A percentile compares a stretch with the other conserved stretches of the same genome.
Evolutionary conservation across 169 alveolate species (phyloP).

Genomic region (Cryptosporidium xiaoi): DNA sequence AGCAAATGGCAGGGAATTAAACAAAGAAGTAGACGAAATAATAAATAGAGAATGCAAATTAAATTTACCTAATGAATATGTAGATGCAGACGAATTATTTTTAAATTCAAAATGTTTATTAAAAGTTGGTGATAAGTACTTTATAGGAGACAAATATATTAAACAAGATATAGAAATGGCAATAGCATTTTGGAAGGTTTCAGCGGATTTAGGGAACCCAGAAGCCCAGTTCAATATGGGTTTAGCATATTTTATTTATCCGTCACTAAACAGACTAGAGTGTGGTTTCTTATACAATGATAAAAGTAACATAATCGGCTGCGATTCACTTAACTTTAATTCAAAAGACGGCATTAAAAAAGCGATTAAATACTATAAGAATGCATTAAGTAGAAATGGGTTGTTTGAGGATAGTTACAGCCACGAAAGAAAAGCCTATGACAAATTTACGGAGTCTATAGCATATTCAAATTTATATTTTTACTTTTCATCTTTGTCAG

Average conservation of each 20-base stretch:
- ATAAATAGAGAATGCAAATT: conserved; percentile 16
- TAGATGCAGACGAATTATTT: too few relatives aligned
- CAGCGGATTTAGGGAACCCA: conserved; percentile 42
- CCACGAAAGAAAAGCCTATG: background rate
- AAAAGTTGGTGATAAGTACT: conserved; percentile 56
- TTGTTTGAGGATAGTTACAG: background rate
- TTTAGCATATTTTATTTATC: conserved; percentile 36
- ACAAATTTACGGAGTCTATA: background rate
- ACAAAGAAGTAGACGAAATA: background rate
- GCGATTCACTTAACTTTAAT: conserved; percentile 4
- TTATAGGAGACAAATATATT: conserved; percentile 14
- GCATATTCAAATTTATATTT: conserved; percentile 32
- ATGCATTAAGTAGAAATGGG: background rate
- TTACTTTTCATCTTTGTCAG: conserved; percentile 41
- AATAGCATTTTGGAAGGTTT: conserved; percentile 52
- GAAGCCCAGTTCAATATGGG: conserved; percentile 70
- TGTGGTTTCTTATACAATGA: background rate
- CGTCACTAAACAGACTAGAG: conserved; percentile 22
- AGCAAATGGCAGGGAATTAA: background rate
- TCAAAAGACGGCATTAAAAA: background rate
- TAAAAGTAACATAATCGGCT: background rate
- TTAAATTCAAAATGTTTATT: conserved; percentile 14
- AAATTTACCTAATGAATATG: background rate
- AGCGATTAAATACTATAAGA: background rate
- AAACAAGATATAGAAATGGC: conserved; percentile 37